Evolutionary conservation across 768 basidiomycete species (phyloP).

Genomic region (Rubroboletus satanas): DNA sequence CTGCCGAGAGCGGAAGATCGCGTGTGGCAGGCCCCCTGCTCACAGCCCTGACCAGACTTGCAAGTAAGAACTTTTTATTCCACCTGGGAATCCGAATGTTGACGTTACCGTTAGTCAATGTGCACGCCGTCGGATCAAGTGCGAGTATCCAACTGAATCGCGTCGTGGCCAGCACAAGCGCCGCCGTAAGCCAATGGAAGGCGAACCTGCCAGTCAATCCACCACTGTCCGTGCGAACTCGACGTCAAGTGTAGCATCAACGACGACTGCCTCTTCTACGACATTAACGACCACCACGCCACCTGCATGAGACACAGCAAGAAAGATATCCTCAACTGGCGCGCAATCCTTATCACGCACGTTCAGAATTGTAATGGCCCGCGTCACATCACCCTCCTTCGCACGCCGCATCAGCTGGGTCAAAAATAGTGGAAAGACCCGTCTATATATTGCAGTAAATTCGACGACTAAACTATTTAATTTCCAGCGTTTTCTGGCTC

Average conservation of each 20-base stretch:
- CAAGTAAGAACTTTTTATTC: constrained; percentile 38
- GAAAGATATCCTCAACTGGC: constrained; percentile 3
- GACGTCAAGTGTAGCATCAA: constrained; percentile 15
- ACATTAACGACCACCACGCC: constrained; percentile 19
- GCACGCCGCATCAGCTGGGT: constrained; percentile 7
- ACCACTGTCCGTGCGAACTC: constrained; percentile 20
- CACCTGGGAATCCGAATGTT: constrained; percentile 8
- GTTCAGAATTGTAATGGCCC: constrained; percentile 8
- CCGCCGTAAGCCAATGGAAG: constrained; percentile 29
- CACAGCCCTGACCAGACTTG: constrained; percentile 38
- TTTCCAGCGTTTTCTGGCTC: constrained; percentile 15
- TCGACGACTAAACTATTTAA: constrained; percentile 21
- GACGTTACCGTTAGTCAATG: constrained; percentile 39
- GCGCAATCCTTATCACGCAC: constrained; percentile 8
- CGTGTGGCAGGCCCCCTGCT: constrained; percentile 42
- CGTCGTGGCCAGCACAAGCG: constrained; percentile 46
- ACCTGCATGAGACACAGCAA: constrained; percentile 16
- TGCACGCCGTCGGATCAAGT: constrained; percentile 42
- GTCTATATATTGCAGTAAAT: constrained; percentile 24
- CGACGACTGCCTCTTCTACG: constrained; percentile 15
- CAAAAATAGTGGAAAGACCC: constrained; percentile 17
- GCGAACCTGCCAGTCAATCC: constrained; percentile 22
- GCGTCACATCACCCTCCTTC: constrained; percentile 1
- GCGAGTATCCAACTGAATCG: constrained; percentile 49
- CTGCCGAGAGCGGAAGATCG: constrained; percentile 49